Conservation (phyloP, 371 early-diverging fungal species). For the Rhizopus stolonifer region DNA sequence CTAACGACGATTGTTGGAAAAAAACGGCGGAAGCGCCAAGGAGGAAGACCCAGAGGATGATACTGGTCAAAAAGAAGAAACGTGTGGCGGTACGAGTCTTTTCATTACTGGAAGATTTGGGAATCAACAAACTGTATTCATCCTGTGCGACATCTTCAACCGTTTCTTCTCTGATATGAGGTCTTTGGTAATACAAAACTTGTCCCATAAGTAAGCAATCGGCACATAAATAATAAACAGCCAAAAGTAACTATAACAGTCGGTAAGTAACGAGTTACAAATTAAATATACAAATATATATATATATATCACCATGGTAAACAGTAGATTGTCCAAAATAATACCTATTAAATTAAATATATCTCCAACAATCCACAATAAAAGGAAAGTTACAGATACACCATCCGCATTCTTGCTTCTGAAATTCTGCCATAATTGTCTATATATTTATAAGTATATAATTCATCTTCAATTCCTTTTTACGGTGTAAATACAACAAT, state of each 20-base stretch:
- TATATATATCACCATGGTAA: constrained; percentile 58
- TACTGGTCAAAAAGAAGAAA: constrained; percentile 20
- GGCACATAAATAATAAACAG: constrained; percentile 49
- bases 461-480: constrained; percentile 13
- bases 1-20: constrained; percentile 26
- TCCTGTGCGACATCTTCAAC: neutral
- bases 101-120: constrained; percentile 2
- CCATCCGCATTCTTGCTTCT: constrained; percentile 60
- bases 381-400: constrained; percentile 67
- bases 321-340: constrained; percentile 65
- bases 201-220: constrained; percentile 54
- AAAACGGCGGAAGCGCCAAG: constrained; percentile 23
- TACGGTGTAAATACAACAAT: constrained; percentile 72
- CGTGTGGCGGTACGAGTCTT: constrained; percentile 24
- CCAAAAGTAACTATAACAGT: constrained; percentile 37
- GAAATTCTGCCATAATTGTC: constrained; percentile 69
- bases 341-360: constrained; percentile 77
- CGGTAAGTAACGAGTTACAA: neutral
- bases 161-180: constrained; percentile 19
- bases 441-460: constrained; percentile 9
- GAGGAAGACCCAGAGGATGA: constrained; percentile 18
- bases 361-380: constrained; percentile 84
- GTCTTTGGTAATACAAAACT: constrained; percentile 56
- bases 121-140: neutral
- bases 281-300: too few species aligned